Conservation (phyloP, 2,329 filamentous ascomycete species). For the Fusarium cyanostomum region DNA sequence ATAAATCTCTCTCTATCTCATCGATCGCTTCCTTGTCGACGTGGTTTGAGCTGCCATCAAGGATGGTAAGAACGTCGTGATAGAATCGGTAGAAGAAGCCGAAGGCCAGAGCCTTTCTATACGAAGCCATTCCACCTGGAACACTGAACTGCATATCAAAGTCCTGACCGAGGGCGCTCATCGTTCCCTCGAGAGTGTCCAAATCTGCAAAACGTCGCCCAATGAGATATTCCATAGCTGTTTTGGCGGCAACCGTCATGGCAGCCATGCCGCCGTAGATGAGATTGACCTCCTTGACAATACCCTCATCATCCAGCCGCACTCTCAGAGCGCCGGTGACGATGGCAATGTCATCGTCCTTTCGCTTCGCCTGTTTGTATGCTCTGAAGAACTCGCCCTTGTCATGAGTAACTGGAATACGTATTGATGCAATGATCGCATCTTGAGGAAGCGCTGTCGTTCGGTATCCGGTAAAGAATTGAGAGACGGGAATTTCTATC, state of each 20-base stretch:
- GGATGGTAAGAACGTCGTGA: slow-evolving; percentile 78
- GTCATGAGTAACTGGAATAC: slow-evolving; percentile 79
- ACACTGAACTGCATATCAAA: slow-evolving; percentile 92
- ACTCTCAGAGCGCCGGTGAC: slow-evolving; percentile 88
- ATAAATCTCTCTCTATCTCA: slow-evolving; percentile 88
- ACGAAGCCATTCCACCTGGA: slow-evolving; percentile 97
- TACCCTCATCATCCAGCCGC: slow-evolving; percentile 72
- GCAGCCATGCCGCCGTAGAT: slow-evolving; percentile 97
- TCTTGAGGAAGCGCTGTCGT: slow-evolving; percentile 82
- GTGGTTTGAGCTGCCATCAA: slow-evolving; percentile 59
- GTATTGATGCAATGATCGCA: slow-evolving; percentile 85
- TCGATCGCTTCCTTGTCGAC: slow-evolving; percentile 78
- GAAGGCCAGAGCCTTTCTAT: slow-evolving; percentile 87
- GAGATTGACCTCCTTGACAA: slow-evolving; percentile 78
- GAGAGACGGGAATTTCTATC: slow-evolving; percentile 87
- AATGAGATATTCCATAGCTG: slow-evolving; percentile 75
- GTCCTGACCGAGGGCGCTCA: slow-evolving; percentile 88
- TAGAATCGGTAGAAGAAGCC: slow-evolving; percentile 98
- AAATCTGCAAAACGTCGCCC: slow-evolving; percentile 84
- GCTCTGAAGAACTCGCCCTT: slow-evolving; percentile 86
- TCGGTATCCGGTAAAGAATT: slow-evolving; percentile 93
- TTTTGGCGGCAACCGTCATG: slow-evolving; percentile 86
- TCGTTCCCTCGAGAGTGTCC: slow-evolving; percentile 85
- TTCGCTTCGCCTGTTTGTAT: slow-evolving; percentile 96
- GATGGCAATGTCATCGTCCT: slow-evolving; percentile 98